Evolutionary conservation across 179 eudicot genomes (phyloP).

Genomic region (Heliamphora pulchella): DNA sequence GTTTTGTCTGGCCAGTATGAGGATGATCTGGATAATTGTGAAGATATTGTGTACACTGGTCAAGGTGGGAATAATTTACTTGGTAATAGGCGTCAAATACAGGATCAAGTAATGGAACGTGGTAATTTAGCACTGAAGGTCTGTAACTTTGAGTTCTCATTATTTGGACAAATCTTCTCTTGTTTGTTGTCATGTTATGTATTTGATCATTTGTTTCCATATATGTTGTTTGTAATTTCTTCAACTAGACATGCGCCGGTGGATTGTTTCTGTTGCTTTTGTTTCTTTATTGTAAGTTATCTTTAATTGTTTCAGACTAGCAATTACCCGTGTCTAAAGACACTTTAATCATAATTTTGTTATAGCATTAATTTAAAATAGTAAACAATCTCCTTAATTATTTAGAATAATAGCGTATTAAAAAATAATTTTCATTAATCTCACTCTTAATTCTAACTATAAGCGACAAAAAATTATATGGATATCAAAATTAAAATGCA

Average conservation of each 20-base stretch:
- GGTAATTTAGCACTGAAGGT: constrained; percentile 89
- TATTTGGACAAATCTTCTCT: background rate
- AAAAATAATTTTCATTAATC: too few relatives aligned
- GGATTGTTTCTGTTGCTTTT: background rate
- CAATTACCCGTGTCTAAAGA: too few relatives aligned
- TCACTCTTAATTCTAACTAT: too few relatives aligned
- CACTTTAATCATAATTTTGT: too few relatives aligned
- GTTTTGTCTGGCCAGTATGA: constrained; percentile 91
- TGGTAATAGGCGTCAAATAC: constrained; percentile 66
- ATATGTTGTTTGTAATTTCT: background rate
- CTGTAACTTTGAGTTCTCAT: constrained; percentile 7
- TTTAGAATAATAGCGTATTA: too few relatives aligned
- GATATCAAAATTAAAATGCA: too few relatives aligned
- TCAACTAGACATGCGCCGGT: background rate
- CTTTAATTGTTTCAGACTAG: background rate
- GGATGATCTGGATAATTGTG: constrained; percentile 77
- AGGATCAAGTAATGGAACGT: constrained; percentile 58
- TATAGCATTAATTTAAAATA: too few relatives aligned
- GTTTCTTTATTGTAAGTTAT: background rate
- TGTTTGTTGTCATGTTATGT: background rate
- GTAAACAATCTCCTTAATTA: too few relatives aligned
- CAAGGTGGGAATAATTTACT: constrained; percentile 81
- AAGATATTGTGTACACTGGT: constrained; percentile 77
- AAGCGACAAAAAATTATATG: too few relatives aligned
- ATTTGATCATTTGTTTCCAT: background rate